Conservation (phyloP, 768 basidiomycete genomes). For the Phanerodontia chrysosporium region DNA sequence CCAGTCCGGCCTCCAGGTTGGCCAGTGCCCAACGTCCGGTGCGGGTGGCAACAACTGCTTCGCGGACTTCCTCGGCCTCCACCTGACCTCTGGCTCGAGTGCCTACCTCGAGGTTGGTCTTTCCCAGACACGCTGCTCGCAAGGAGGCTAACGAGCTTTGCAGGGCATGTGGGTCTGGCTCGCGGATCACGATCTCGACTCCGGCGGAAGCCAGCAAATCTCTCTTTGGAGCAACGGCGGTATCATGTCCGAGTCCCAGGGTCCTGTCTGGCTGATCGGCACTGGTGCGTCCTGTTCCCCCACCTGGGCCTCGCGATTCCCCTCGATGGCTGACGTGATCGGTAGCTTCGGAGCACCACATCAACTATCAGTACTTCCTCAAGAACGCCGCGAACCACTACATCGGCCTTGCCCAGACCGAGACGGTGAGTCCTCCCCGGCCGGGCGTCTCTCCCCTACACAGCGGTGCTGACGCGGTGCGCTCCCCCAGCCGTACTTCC, state of each 20-base stretch:
- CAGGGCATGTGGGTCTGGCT: constrained; percentile 63
- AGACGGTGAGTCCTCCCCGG: constrained; percentile 28
- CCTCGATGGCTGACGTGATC: neutral
- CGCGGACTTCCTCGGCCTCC: constrained; percentile 63
- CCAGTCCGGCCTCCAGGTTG: constrained; percentile 27
- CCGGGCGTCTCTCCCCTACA: no score
- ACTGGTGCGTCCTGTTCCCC: constrained; percentile 34
- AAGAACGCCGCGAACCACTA: constrained; percentile 63
- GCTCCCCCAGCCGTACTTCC: constrained; percentile 55
- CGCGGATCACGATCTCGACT: constrained; percentile 78
- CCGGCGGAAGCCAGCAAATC: constrained; percentile 43
- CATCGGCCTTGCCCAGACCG: constrained; percentile 70
- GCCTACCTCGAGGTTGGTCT: constrained; percentile 53
- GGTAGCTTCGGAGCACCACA: constrained; percentile 49
- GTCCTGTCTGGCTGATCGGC: constrained; percentile 81
- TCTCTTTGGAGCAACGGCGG: constrained; percentile 64
- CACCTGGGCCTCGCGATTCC: neutral
- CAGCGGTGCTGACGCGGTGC: neutral
- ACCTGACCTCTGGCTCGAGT: constrained; percentile 41
- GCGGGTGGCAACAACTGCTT: constrained; percentile 42
- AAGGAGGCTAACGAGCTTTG: neutral
- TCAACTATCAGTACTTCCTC: constrained; percentile 65
- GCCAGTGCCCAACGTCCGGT: constrained; percentile 33
- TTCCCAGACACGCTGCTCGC: neutral
- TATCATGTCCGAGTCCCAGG: constrained; percentile 65